Evolutionary conservation across 768 basidiomycete species (phyloP).

Genomic region (Hygrophorus russula): DNA sequence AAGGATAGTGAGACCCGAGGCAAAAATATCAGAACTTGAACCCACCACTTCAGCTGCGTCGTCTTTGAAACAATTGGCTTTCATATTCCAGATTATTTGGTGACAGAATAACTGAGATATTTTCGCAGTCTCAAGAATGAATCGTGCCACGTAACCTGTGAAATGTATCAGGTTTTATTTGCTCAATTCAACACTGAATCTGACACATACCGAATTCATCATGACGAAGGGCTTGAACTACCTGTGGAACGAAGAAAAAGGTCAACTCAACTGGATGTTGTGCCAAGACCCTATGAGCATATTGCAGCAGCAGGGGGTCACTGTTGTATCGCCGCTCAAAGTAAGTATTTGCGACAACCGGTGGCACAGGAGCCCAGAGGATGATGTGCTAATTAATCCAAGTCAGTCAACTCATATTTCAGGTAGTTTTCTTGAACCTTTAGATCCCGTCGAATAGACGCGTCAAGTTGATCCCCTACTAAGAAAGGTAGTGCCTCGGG

Average conservation of each 20-base stretch:
- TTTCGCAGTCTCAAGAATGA: conserved; percentile 95
- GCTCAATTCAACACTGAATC: background rate
- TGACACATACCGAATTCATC: conserved; percentile 63
- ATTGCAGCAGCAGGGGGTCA: conserved; percentile 84
- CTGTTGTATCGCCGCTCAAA: conserved; percentile 80
- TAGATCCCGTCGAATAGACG: conserved; percentile 49
- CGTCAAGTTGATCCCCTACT: conserved; percentile 60
- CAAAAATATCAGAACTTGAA: conserved; percentile 4
- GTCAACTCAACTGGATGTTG: conserved; percentile 91
- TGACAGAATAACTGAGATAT: conserved; percentile 98
- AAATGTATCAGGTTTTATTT: background rate
- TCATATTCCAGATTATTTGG: conserved; percentile 99
- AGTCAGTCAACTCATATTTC: background rate
- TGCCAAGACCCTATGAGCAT: conserved; percentile 89
- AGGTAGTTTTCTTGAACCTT: conserved; percentile 38
- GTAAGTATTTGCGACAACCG: conserved; percentile 67
- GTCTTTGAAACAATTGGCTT: conserved; percentile 93
- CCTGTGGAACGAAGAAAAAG: conserved; percentile 98
- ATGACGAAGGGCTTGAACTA: conserved; percentile 89
- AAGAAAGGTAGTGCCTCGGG: conserved; percentile 78
- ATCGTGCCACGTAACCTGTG: conserved; percentile 84
- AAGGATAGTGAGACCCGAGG: background rate
- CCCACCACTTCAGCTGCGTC: conserved; percentile 76
- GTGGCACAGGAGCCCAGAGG: conserved; percentile 83
- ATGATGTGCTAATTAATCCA: conserved; percentile 54